phyloP scores from a whole-genome alignment of 2,329 filamentous ascomycete genomes.

The Calonectria naviculata region DNA sequence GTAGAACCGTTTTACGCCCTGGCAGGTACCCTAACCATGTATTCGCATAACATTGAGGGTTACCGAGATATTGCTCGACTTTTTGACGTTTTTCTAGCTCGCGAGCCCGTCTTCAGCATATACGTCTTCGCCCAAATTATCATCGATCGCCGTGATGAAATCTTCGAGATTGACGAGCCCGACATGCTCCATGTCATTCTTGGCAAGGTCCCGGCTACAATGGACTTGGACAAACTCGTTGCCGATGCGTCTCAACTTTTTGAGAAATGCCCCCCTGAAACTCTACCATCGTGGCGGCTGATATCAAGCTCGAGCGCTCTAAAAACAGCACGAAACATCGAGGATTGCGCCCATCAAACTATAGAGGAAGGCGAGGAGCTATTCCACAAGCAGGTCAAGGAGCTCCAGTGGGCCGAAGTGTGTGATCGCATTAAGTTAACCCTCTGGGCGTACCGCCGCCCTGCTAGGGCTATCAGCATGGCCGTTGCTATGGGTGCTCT shows the following conservation, averaged over 20 bases:
- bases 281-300: conserved; percentile 75
- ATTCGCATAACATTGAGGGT: conserved; percentile 93
- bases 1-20: conserved; percentile 93
- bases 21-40: conserved; percentile 93
- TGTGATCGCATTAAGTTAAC: conserved; percentile 44
- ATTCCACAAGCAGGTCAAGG: conserved; percentile 77
- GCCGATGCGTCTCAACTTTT: conserved; percentile 72
- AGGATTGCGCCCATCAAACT: conserved; percentile 63
- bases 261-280: conserved; percentile 75
- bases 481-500: conserved; percentile 75
- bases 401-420: conserved; percentile 75
- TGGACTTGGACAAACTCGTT: conserved; percentile 85
- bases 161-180: conserved; percentile 91
- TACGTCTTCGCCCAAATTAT: conserved; percentile 95
- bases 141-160: conserved; percentile 80
- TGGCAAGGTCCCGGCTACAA: conserved; percentile 83
- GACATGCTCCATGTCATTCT: conserved; percentile 93
- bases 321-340: conserved; percentile 77
- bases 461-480: conserved; percentile 69
- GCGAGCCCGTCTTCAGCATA: conserved; percentile 87
- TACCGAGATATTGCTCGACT: conserved; percentile 90
- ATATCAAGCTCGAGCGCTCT: conserved; percentile 84
- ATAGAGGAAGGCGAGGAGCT: conserved; percentile 73
- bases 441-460: conserved; percentile 73
- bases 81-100: conserved; percentile 91